Percentiles rank a stretch among this genome's conserved stretches.
Evolutionary conservation across 371 early-diverging fungal species (phyloP).

Genomic region (Mortierella polycephala): DNA sequence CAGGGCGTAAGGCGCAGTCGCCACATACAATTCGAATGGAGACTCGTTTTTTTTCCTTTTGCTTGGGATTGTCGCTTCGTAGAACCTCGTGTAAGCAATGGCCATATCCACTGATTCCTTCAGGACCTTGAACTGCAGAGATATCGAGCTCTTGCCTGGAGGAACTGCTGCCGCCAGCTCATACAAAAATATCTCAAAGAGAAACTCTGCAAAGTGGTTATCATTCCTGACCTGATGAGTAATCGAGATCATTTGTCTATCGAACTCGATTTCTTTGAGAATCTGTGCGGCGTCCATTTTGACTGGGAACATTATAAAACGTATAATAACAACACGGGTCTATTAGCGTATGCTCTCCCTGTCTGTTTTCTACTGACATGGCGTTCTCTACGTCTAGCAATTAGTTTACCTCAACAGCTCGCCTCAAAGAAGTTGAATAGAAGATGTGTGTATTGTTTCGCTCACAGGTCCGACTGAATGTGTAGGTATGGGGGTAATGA

Average conservation of each 20-base stretch:
- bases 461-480: no score
- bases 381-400: no score
- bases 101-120: conserved; percentile 4
- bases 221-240: conserved; percentile 22
- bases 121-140: conserved; percentile 7
- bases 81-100: not conserved
- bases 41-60: not conserved
- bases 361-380: no score
- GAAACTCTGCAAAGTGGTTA: conserved; percentile 32
- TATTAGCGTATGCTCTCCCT: no score
- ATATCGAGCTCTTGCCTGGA: conserved; percentile 1
- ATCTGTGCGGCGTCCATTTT: not conserved
- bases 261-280: not conserved
- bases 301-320: not conserved
- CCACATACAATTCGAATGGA: conserved; percentile 10
- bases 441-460: no score
- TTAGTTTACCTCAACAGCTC: no score
- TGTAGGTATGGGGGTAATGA: no score
- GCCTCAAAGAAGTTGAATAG: no score
- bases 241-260: conserved; percentile 5
- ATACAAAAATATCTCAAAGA: conserved; percentile 42
- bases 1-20: conserved; percentile 27
- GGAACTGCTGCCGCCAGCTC: conserved; percentile 23
- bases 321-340: not conserved
- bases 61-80: not conserved